Evolutionary conservation across 345 rosid genomes (phyloP), one percentile per base, ranked within the genome.

Genomic region (Toxicodendron radicans): DNA sequence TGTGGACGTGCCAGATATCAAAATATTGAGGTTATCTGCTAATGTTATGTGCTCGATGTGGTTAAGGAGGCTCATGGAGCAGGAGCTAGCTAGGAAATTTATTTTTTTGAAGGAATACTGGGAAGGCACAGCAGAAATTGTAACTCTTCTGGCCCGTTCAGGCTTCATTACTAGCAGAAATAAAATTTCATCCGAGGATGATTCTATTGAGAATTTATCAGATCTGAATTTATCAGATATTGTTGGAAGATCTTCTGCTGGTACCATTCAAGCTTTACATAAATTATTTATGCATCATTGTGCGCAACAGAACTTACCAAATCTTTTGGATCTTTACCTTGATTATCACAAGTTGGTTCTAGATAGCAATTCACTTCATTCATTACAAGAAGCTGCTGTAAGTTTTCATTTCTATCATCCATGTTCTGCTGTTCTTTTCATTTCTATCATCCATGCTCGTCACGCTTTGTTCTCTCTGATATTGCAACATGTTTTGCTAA

Each of bases 261-360:
- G 75, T 73, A 79, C 89, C 69, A 24, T 80, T 63, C 84, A 80
- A 66, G 94, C 91, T 78, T 82, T 90, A 75, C 92, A 93, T 86
- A 89, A 88, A 83, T 75, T 93, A 73, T 35, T 91, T 68, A 69
- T 89, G 58, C 86, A 79, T 78, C 83, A 90, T 66, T 93, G 95
- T 75, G 88, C 83, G 56, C 93, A 83, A 59, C 72, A 85, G 79
- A 84, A 84, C 78, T 86, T 93, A 87, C 98, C 98, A 76, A 88
- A 90, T 79, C 90, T 95, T 81, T 82, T 95, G 87, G 96, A 88
- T 76, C 87, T 95, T 78, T 93, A 91, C 85, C 92, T 91, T 83
- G 96, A 88, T 75, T 91, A 85, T 79, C 90, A 88, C 76, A 79
- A 86, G 70, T 73, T 88, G 92, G 92, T 71, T 79, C 76, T 85